phyloP scores from a whole-genome alignment of 2,329 filamentous ascomycete genomes.

The Emmonsiellopsis sp. region DNA sequence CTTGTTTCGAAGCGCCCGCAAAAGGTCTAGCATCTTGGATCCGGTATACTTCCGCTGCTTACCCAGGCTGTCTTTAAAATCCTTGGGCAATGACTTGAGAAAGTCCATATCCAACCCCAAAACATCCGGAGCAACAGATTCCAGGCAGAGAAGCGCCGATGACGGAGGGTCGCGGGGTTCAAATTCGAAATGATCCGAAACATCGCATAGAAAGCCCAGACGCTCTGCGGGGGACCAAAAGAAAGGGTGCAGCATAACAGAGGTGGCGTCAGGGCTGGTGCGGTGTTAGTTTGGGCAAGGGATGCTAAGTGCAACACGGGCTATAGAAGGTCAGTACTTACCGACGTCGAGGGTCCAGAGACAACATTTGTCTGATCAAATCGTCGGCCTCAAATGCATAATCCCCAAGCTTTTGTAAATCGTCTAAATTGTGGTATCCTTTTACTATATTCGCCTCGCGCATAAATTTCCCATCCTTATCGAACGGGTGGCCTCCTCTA shows the following conservation, averaged over 20 bases:
- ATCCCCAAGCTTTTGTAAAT: conserved; percentile 66
- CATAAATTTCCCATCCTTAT: conserved; percentile 89
- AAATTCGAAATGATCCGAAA: conserved; percentile 93
- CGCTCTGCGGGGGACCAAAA: conserved; percentile 91
- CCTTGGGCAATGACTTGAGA: conserved; percentile 61
- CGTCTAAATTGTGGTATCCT: conserved; percentile 63
- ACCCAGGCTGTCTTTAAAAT: conserved; percentile 80
- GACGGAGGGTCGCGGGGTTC: conserved; percentile 79
- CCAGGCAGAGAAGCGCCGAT: conserved; percentile 50
- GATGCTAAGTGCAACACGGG: not conserved
- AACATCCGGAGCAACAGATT: conserved; percentile 36
- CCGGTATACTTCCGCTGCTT: conserved; percentile 95
- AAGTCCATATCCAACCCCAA: conserved; percentile 61
- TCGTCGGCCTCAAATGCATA: conserved; percentile 81
- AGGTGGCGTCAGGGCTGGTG: conserved; percentile 56
- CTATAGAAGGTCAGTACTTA: conserved; percentile 18
- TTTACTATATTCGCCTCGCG: conserved; percentile 96
- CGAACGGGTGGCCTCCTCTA: conserved; percentile 83
- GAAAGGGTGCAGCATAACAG: conserved; percentile 88
- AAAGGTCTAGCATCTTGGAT: conserved; percentile 68
- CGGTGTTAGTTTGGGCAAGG: conserved; percentile 6
- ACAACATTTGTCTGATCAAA: conserved; percentile 73
- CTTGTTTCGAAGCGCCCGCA: conserved; percentile 88
- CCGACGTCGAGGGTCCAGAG: conserved; percentile 52
- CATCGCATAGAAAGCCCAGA: conserved; percentile 86